Evolutionary conservation across 2,329 filamentous ascomycete species (phyloP).

Genomic region (Tolypocladium endophyticum): DNA sequence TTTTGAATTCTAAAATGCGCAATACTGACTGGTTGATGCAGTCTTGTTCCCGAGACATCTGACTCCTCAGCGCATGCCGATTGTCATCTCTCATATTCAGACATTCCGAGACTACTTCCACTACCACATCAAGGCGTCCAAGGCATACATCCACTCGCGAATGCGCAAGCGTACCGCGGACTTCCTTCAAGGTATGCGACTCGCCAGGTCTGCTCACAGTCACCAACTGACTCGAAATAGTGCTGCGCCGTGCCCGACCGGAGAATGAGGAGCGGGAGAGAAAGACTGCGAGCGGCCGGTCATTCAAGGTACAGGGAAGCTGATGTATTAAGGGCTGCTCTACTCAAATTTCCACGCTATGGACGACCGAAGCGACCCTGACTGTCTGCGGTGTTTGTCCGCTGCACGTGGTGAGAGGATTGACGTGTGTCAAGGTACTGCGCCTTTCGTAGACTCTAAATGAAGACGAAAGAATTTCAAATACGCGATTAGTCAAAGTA

Average conservation of each 20-base stretch:
- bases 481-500: background rate
- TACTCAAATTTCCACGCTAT: too few relatives aligned
- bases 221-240: constrained; percentile 34
- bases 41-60: constrained; percentile 95
- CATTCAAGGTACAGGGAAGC: constrained; percentile 55
- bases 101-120: constrained; percentile 99
- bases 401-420: background rate
- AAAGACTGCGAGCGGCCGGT: constrained; percentile 94
- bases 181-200: constrained; percentile 80
- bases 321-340: constrained; percentile 3
- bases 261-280: constrained; percentile 95
- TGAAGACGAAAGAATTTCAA: background rate
- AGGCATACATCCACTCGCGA: constrained; percentile 96
- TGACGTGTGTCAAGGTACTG: background rate
- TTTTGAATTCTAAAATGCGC: background rate
- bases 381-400: background rate
- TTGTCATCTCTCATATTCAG: constrained; percentile 98
- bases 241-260: constrained; percentile 88
- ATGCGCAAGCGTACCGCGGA: constrained; percentile 97
- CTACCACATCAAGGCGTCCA: constrained; percentile 99
- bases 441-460: background rate
- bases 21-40: constrained; percentile 55
- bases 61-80: constrained; percentile 77
- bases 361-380: background rate
- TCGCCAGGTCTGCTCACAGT: background rate